A percentile compares a stretch with the other conserved stretches of the same genome.
Evolutionary conservation across 2,329 filamentous ascomycete genomes (phyloP).

Genomic region (Teratosphaeria zuluensis): DNA sequence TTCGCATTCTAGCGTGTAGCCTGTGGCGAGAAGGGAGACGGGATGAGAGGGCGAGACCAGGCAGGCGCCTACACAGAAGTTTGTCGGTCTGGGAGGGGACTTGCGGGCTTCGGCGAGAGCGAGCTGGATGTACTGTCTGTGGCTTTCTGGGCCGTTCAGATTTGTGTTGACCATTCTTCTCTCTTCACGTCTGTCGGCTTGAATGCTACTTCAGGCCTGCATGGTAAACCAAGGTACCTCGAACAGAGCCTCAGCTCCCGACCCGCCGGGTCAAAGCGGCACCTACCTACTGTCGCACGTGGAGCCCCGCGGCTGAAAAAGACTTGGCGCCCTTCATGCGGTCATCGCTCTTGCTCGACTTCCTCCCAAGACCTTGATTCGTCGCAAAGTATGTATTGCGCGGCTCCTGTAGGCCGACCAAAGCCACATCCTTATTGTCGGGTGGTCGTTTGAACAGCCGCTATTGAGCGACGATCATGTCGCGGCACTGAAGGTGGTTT

Average conservation of each 20-base stretch:
- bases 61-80: conserved; percentile 92
- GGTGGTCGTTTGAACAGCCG: background rate
- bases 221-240: background rate
- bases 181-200: background rate
- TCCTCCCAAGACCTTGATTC: background rate
- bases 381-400: background rate
- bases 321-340: background rate
- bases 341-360: background rate
- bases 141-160: background rate
- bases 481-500: background rate
- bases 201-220: background rate
- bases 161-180: background rate
- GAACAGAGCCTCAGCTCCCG: background rate
- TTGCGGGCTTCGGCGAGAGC: conserved; percentile 67
- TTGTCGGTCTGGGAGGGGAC: conserved; percentile 78
- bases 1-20: conserved; percentile 80
- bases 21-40: conserved; percentile 59
- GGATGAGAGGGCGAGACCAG: conserved; percentile 39
- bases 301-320: background rate
- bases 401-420: background rate
- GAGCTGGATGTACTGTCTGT: conserved; percentile 49
- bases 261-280: background rate
- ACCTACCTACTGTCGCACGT: background rate
- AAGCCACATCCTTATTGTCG: background rate
- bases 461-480: background rate